A percentile compares a stretch with the other conserved stretches of the same genome.
Evolutionary conservation across 2,329 filamentous ascomycete species (phyloP).

Genomic region (Hortaea werneckii): DNA sequence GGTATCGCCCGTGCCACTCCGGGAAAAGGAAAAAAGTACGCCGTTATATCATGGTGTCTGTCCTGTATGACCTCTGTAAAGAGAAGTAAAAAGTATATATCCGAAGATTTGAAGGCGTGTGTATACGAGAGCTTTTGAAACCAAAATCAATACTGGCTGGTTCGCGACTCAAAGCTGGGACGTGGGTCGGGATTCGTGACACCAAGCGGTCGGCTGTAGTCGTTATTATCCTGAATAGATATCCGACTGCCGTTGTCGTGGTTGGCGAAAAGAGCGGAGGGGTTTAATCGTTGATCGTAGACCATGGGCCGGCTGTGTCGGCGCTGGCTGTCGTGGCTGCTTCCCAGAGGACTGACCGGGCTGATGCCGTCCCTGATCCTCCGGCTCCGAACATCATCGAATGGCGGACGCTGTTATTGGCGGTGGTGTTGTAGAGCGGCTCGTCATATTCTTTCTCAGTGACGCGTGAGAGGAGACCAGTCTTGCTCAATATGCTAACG

Average conservation of each 20-base stretch:
- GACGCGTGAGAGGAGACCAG: constrained; percentile 32
- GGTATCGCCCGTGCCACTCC: too few relatives aligned
- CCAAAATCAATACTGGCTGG: not conserved
- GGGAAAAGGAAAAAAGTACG: too few relatives aligned
- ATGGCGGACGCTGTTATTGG: constrained; percentile 22
- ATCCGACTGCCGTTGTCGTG: constrained; percentile 34
- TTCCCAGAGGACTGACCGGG: constrained; percentile 23
- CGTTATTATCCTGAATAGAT: constrained; percentile 38
- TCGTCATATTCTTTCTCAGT: constrained; percentile 18
- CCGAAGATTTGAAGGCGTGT: too few relatives aligned
- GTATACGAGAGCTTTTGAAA: too few relatives aligned
- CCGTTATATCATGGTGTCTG: too few relatives aligned
- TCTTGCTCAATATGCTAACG: constrained; percentile 38
- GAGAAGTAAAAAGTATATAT: too few relatives aligned
- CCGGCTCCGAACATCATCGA: constrained; percentile 21
- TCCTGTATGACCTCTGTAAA: too few relatives aligned
- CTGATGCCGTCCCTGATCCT: constrained; percentile 17
- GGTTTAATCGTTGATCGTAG: constrained; percentile 41
- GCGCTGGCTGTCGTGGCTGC: constrained; percentile 12
- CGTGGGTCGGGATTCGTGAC: constrained; percentile 29
- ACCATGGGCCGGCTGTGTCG: constrained; percentile 36
- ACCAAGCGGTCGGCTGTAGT: constrained; percentile 37
- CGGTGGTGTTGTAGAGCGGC: constrained; percentile 8
- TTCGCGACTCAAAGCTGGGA: constrained; percentile 20
- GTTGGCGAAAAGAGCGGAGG: constrained; percentile 35